Evolutionary conservation across 345 rosid species (phyloP), one percentile per base, ranked within the genome.

Genomic region (Acer saccharum): DNA sequence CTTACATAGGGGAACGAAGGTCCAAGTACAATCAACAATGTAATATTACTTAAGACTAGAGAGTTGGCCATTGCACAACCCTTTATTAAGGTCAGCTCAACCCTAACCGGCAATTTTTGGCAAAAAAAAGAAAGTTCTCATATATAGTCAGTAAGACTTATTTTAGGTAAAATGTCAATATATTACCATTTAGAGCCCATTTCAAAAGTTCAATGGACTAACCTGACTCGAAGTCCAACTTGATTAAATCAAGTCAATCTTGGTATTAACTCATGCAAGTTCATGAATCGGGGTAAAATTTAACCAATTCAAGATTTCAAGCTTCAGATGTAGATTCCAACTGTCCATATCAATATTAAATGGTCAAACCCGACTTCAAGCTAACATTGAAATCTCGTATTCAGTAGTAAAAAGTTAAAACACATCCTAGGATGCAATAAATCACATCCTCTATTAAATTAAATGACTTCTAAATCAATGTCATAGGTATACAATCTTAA

Each of bases 241-340:
- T 74, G 87, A 70, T 85, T 80, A 83, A 73, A 73, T 65, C 86
- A 83, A 81, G 69, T 77, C 79, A 81, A 71, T 75, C 75, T 52
- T 39, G 82, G 81, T 76, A 83, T 55, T 20, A 81, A 82, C 74
- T 80, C 87, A 77, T 23, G 44, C 76, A 64, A 79, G 81, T 72
- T 76, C 84, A 75, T 41, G 71, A 78, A 66, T 76, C 74, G 55
- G 70, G 74, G 41, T 72, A 79, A 60, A 77, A 62, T 55, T 69
- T 60, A 73, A 79, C 81, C 69, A 60, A 84, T 65, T 79, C 86
- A 79, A 67, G 79, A 60, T 83, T 65, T 79, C 86, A 79, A 67
- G 79, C 81, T 78, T 83, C 74, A 48, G 69, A 65, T 46, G 77
- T 66, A 72, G 66, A 78, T 77, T 80, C 80, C 86, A 80, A 70